Evolutionary conservation across 192 early-diverging fungal species (phyloP), one percentile per base, ranked within the genome.

Genomic region (Cladochytrium replicatum): DNA sequence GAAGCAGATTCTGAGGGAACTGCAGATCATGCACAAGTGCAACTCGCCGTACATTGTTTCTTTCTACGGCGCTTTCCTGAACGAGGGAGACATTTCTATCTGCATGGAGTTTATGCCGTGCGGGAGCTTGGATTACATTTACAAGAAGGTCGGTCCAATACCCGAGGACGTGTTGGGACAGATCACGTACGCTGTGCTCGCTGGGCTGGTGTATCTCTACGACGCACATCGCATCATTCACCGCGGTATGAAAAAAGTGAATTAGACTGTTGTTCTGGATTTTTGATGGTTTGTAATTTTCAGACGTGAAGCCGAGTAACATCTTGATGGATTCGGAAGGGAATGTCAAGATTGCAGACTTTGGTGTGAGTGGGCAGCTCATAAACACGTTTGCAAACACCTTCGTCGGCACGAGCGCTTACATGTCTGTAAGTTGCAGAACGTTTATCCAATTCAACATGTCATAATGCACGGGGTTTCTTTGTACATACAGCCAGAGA

Each of bases 221-320:
- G 83, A 89, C 46, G 72, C 80, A 41, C 78, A 88, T 46, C 67
- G 80, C 37, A 86, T 97, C 7, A 91, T 99, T 37, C 97, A 99
- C 58, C 58, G 97, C 64, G 89, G 89, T 87, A 57, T 41, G n/a
- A n/a, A n/a, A n/a, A 37, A 48, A 6, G 46, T n/a, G n/a, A n/a
- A n/a, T n/a, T n/a, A n/a, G n/a, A n/a, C n/a, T n/a, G n/a, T n/a
- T n/a, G n/a, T n/a, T n/a, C n/a, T n/a, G n/a, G n/a, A n/a, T n/a
- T n/a, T n/a, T n/a, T n/a, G n/a, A n/a, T n/a, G n/a, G n/a, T 23
- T 22, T 53, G 8, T 23, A 17, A 37, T 15, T 37, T 9, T 27
- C 50, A 91, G 97, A 99, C 55, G 80, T 99, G 60, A 99, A 99
- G 67, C 97, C 97, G 6, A 93, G 89, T 25, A 99, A 99, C 63